Base-by-base conservation (phyloP, 2,329 filamentous ascomycete genomes). In the Ramularia endophylla region DNA sequence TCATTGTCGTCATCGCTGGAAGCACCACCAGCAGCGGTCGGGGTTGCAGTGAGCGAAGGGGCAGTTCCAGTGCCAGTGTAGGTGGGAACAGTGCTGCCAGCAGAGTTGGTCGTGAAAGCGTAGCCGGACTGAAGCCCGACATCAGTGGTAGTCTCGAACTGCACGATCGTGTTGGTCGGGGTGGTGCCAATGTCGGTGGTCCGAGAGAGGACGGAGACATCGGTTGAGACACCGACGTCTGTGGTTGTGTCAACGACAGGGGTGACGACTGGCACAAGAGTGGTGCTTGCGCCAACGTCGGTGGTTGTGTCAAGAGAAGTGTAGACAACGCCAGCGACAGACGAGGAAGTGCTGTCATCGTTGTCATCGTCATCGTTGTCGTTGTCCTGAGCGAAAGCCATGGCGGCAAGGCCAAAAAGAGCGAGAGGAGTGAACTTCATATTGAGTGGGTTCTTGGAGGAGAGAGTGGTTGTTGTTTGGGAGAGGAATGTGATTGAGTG, bases 181-280 rank as follows among this genome's bases (percentile, higher is more conserved):
- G 38, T 48, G 18, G 38, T 44, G 20, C 40, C 36, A 18, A 40
- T 22, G 15, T 47, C 40, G 15, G 44, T 47, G 19, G 43, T 46
- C 25, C 32, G 34, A 17, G 27, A 22, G 18, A 46, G 25, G 11
- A 35, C 40, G 25, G 30, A 31, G 29, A 19, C 29, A 16, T 29
- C 13, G 36, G 43, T 46, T 16, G 35, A 11, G 25, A 40, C 36
- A 29, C 27, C 43, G 11, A 47, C 17, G 17, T 36, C 34, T 12
- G 41, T 44, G 2, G 41, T 41, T 31, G 38, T 47, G 12, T 29
- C 36, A n/a, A 43, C 41, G 11, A 8, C 12, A 12, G n/a, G 18
- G 36, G 40, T 47, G 15, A 15, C n/a, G 41, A 47, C 41, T 16
- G 44, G 44, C 15, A 44, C 41, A 27, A 38, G 20, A 15, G 41